These are phyloP conservation scores for Suillus plorans DNA, from an alignment of 768 basidiomycete species.

Conservation along the genomic window DNA sequence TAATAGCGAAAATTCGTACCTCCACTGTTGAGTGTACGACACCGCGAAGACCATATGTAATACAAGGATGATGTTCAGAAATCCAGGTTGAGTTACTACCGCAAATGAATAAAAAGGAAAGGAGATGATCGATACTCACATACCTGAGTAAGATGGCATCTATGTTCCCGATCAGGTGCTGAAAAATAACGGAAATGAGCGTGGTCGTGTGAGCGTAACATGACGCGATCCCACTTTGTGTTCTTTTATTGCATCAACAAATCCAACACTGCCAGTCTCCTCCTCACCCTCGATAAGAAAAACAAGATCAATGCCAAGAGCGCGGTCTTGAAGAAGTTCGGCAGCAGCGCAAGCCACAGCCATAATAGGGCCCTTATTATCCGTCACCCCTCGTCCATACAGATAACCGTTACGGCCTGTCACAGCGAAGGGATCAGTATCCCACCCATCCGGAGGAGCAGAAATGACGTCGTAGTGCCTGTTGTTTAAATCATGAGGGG, in stretches of 20 bases:
- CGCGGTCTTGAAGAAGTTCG: slow-evolving; percentile 66
- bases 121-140: slow-evolving; percentile 9
- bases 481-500: slow-evolving; percentile 1
- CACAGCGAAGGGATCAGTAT: slow-evolving; percentile 79
- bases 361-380: slow-evolving; percentile 95
- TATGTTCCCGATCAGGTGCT: slow-evolving; percentile 82
- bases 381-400: slow-evolving; percentile 89
- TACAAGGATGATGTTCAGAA: slow-evolving; percentile 85
- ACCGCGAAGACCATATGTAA: slow-evolving; percentile 93
- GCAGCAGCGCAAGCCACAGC: slow-evolving; percentile 90
- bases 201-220: background rate
- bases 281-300: slow-evolving; percentile 96
- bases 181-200: slow-evolving; percentile 11
- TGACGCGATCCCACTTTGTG: slow-evolving; percentile 57
- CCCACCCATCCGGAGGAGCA: slow-evolving; percentile 74
- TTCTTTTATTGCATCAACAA: slow-evolving; percentile 69
- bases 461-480: slow-evolving; percentile 98
- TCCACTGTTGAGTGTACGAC: slow-evolving; percentile 86
- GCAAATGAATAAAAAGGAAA: background rate
- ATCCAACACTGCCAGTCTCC: slow-evolving; percentile 89
- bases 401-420: slow-evolving; percentile 85
- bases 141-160: slow-evolving; percentile 90
- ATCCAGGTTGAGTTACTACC: slow-evolving; percentile 97
- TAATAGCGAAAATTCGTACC: slow-evolving; percentile 36
- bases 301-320: slow-evolving; percentile 83